Base-by-base conservation (phyloP, 1,284 basidiomycete species). In the Irpex rosettiformis region DNA sequence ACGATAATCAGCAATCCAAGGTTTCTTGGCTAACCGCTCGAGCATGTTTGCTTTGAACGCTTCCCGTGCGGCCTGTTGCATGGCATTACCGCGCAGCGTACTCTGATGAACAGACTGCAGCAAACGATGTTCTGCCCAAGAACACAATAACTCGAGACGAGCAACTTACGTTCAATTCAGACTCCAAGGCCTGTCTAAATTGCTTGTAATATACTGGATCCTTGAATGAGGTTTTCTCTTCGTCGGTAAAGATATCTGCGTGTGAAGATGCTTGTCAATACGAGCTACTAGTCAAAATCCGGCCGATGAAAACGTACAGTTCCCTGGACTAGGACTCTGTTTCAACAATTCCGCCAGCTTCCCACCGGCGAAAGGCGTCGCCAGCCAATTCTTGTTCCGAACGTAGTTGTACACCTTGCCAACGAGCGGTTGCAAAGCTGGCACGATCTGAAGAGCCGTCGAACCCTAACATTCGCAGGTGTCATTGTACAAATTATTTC, bases 361-460 rank as follows among this genome's bases (percentile, higher is more conserved):
- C 7, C 74, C 73, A 30, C 72, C 69, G 3, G 77, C 73, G 60
- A 86, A 84, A 0, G 79, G 76, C 2, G 75, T 66, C 1, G 82
- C 76, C 30, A 88, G 74, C 86, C 84, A 88, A 0, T 85, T 85
- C 66, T 81, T 79, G 1, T 84, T 81, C 11, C 84, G 78, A 37
- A 85, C 85, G 64, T 80, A 88, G 67, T 85, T 85, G 42, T 74
- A 70, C 25, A 88, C 58, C 59, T 77, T 75, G 52, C 70, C 69
- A 3, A 85, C 84, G 56, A 73, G 75, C 1, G 80, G 77, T 62
- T 86, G 84, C 8, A 88, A 69, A 2, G 83, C 77, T 0, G 86
- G 77, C 0, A 88, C 80, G 13, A 86, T 79, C 64, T 88, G 86
- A 27, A 88, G 77, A 1, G 81, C 83, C n/a, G 83, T 84, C 1